A percentile compares a stretch with the other conserved stretches of the same genome.
These are phyloP conservation scores for Senna siamea DNA, from an alignment of 306 rosid genomes.

Conservation along the genomic window DNA sequence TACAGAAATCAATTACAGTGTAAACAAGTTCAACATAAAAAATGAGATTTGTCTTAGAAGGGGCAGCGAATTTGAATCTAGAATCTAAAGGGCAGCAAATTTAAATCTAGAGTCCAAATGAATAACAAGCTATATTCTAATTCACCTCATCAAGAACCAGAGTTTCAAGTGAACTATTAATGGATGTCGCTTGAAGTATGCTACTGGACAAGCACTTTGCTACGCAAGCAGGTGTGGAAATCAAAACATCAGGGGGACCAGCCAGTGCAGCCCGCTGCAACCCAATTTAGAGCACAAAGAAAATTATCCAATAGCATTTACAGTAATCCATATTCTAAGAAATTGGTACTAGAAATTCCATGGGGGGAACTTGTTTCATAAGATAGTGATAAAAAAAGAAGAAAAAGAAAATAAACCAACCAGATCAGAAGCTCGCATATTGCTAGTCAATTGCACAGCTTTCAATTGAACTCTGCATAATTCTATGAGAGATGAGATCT, in stretches of 20 bases:
- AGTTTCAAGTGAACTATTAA: conserved; percentile 70
- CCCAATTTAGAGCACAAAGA: conserved; percentile 16
- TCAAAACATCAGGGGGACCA: conserved; percentile 82
- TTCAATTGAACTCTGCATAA: conserved; percentile 76
- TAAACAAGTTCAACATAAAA: conserved; percentile 1
- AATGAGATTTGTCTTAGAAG: background rate
- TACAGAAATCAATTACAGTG: background rate
- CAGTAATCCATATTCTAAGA: conserved; percentile 16
- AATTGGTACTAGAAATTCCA: background rate
- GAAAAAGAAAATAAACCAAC: conserved; percentile 50
- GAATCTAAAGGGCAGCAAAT: conserved; percentile 10
- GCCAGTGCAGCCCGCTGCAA: conserved; percentile 75
- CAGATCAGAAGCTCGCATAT: conserved; percentile 73
- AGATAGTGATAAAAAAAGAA: background rate
- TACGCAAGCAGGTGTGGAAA: conserved; percentile 88
- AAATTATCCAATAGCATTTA: background rate
- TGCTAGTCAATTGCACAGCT: conserved; percentile 81
- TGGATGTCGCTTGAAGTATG: conserved; percentile 60
- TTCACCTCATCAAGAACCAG: conserved; percentile 97
- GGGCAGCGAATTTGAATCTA: conserved; percentile 4
- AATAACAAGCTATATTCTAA: background rate
- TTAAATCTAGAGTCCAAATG: background rate
- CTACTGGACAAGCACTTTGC: conserved; percentile 78
- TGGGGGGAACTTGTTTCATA: background rate
- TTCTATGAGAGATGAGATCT: conserved; percentile 70